Evolutionary conservation across 208 protist genomes (phyloP).

Genomic region (Trypanosoma congolense): DNA sequence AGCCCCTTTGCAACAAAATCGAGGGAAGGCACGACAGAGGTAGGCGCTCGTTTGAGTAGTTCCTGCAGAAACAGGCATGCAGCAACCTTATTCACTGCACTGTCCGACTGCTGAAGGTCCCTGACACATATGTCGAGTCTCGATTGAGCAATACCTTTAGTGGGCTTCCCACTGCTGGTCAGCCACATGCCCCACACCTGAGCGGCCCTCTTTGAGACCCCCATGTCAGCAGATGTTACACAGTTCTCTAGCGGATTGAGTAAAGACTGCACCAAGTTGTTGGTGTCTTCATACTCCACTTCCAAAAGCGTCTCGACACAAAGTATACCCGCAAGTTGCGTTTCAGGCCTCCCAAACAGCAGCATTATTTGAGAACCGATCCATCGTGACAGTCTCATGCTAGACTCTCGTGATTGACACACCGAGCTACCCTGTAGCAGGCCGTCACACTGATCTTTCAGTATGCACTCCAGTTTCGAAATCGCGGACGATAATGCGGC

Average conservation of each 20-base stretch:
- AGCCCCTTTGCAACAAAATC: slow-evolving; percentile 58
- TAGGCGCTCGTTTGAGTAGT: slow-evolving; percentile 65
- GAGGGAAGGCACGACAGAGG: slow-evolving; percentile 42
- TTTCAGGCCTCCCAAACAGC: slow-evolving; percentile 61
- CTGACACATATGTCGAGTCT: slow-evolving; percentile 55
- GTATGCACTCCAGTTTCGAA: slow-evolving; percentile 77
- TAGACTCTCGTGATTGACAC: slow-evolving; percentile 26
- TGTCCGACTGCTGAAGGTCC: slow-evolving; percentile 32
- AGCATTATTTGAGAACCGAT: slow-evolving; percentile 66
- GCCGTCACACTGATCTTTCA: slow-evolving; percentile 81
- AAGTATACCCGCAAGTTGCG: slow-evolving; percentile 58
- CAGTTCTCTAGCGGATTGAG: slow-evolving; percentile 56
- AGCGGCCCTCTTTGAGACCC: slow-evolving; percentile 42
- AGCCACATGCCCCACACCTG: slow-evolving; percentile 78
- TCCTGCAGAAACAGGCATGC: slow-evolving; percentile 73
- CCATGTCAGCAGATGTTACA: slow-evolving; percentile 41
- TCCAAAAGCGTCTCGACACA: slow-evolving; percentile 59
- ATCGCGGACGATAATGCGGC: slow-evolving; percentile 63
- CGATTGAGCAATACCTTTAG: slow-evolving; percentile 61
- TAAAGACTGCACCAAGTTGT: slow-evolving; percentile 71
- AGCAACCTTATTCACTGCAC: slow-evolving; percentile 35
- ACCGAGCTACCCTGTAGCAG: slow-evolving; percentile 62
- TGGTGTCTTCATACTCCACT: slow-evolving; percentile 78
- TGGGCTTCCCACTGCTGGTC: slow-evolving; percentile 66
- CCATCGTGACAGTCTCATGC: slow-evolving; percentile 55